phyloP scores from a whole-genome alignment of 306 rosid genomes.

The Lupinus albus region DNA sequence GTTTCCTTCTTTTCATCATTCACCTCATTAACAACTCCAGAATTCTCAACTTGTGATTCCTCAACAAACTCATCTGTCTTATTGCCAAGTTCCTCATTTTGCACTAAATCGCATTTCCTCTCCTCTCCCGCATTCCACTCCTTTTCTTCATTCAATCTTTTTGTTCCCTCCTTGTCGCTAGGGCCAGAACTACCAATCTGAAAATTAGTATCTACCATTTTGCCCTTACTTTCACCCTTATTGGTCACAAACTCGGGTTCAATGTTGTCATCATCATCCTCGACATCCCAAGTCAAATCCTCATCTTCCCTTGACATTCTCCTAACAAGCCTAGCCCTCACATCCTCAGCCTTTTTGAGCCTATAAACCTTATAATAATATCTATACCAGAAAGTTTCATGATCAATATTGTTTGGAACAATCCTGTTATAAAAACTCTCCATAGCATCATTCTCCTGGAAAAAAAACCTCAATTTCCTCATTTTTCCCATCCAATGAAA shows the following conservation, averaged over 20 bases:
- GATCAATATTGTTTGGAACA: slow-evolving; percentile 63
- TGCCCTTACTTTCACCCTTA: slow-evolving; percentile 39
- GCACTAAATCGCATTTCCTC: slow-evolving; percentile 18
- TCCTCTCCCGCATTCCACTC: slow-evolving; percentile 25
- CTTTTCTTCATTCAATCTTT: slow-evolving; percentile 40
- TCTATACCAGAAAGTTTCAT: slow-evolving; percentile 70
- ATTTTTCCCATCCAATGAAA: slow-evolving; percentile 52
- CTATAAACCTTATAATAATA: slow-evolving; percentile 71
- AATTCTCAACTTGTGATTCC: slow-evolving; percentile 36
- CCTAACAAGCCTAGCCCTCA: slow-evolving; percentile 70
- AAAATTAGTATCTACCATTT: slow-evolving; percentile 24
- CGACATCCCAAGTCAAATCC: slow-evolving; percentile 92
- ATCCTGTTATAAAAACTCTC: slow-evolving; percentile 55
- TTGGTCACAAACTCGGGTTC: slow-evolving; percentile 32
- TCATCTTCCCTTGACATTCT: slow-evolving; percentile 68
- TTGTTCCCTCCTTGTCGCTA: slow-evolving; percentile 19
- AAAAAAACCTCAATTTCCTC: slow-evolving; percentile 60
- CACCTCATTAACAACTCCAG: slow-evolving; percentile 37
- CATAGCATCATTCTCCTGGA: slow-evolving; percentile 59
- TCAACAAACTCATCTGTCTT: slow-evolving; percentile 40
- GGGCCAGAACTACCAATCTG: slow-evolving; percentile 31
- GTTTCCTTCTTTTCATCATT: slow-evolving; percentile 35
- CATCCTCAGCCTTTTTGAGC: slow-evolving; percentile 69
- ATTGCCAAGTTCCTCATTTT: slow-evolving; percentile 36
- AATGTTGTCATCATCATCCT: slow-evolving; percentile 55